Evolutionary conservation across 768 basidiomycete species (phyloP), one percentile per base, ranked within the genome.

Genomic region (Boletellus emodensis): DNA sequence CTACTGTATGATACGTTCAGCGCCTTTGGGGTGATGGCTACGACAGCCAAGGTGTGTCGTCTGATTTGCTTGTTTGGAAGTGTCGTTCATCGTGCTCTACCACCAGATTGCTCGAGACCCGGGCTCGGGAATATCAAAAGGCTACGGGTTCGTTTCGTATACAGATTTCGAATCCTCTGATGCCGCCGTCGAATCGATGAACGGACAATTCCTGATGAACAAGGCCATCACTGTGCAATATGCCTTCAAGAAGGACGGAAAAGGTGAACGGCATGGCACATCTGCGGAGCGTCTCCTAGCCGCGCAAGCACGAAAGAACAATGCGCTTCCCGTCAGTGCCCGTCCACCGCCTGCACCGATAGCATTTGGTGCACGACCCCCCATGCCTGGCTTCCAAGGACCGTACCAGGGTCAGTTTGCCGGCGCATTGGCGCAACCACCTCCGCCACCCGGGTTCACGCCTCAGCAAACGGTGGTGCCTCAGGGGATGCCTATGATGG

Each of bases 211-310:
- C 81, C 78, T 98, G 41, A 94, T 94, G 87, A 97, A 98, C 77
- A 97, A 97, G 72, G 88, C 94, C 47, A 91, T 99, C 64, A 84
- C 87, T 15, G 94, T 96, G 11, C 94, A 97, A 66, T 99, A 96
- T 67, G 95, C 96, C 2, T 97, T 98, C 80, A 98, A 99, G 74
- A 98, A 98, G 73, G 96, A 98, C 63, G 94, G 92, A 39, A 95
- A 97, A 65, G 95, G 95, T 50, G 96, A 99, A 69, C 82, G 96
- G 5, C 96, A 98, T 62, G 96, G 96, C 26, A 96, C 95, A 11
- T 77, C 88, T 14, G 94, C 96, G n/a, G 96, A 99, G 72, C 85
- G 96, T 50, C 82, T 97, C 32, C 81, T 99, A 59, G 94, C 94
- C 3, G 84, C 93, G 2, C 94, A 98, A 68, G 96, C 95, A 41